Evolutionary conservation across 345 rosid genomes (phyloP).

Genomic region (Firmiana major): DNA sequence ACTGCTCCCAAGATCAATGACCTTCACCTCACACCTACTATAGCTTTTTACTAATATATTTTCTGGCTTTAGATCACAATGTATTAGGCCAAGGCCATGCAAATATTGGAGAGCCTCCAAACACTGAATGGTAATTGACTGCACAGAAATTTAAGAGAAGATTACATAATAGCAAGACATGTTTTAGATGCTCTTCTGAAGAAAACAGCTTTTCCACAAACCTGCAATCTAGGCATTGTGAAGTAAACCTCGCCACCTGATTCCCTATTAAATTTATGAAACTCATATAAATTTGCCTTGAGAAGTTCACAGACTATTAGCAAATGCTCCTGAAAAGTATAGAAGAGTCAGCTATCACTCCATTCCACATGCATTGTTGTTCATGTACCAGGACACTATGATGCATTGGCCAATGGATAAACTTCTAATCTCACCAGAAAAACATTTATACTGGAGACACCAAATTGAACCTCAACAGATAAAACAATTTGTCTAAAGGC

Average conservation of each 20-base stretch:
- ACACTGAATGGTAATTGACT: constrained; percentile 96
- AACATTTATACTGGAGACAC: not conserved
- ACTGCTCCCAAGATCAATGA: constrained; percentile 99
- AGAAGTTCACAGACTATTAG: constrained; percentile 97
- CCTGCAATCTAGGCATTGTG: constrained; percentile 99
- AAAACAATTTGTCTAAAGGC: not conserved
- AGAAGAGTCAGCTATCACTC: constrained; percentile 1
- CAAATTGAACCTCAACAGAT: constrained; percentile 1
- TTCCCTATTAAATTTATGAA: constrained; percentile 95
- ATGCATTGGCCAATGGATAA: not conserved
- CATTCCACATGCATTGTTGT: constrained; percentile 3
- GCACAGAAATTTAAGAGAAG: constrained; percentile 36
- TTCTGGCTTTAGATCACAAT: constrained; percentile 96
- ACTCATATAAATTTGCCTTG: constrained; percentile 96
- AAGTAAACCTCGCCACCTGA: constrained; percentile 99
- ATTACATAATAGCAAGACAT: constrained; percentile 22
- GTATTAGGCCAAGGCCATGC: constrained; percentile 97
- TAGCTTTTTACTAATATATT: constrained; percentile 95
- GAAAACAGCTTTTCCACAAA: constrained; percentile 29
- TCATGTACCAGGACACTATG: not conserved
- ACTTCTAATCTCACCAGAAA: not conserved
- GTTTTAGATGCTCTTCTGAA: constrained; percentile 4
- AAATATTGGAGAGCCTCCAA: constrained; percentile 91
- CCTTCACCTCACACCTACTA: constrained; percentile 97
- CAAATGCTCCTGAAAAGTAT: constrained; percentile 85